Conservation (phyloP, 2,329 filamentous ascomycete genomes). For the Grosmannia clavigera region DNA sequence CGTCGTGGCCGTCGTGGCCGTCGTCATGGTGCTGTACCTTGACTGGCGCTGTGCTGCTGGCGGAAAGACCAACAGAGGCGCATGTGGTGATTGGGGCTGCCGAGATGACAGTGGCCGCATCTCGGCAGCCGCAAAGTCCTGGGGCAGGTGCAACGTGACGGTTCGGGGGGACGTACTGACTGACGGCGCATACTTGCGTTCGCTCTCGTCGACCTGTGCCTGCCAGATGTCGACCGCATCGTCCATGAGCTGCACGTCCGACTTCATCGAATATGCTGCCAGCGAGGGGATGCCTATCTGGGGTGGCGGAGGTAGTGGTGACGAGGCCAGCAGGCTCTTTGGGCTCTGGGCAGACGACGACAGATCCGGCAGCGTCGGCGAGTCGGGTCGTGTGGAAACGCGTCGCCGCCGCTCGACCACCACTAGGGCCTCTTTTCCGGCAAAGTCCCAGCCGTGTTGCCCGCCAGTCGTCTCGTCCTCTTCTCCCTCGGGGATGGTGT, state of each 20-base stretch:
- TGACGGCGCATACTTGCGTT: neutral
- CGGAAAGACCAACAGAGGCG: neutral
- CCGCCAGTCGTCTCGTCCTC: neutral
- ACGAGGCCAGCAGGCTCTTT: neutral
- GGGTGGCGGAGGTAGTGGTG: neutral
- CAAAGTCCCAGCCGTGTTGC: neutral
- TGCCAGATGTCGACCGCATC: conserved; percentile 7
- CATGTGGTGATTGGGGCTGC: neutral
- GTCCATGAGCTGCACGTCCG: conserved; percentile 1
- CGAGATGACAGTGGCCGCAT: neutral
- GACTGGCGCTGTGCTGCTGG: conserved; percentile 3
- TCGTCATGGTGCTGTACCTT: conserved; percentile 8
- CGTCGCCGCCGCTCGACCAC: conserved; percentile 8
- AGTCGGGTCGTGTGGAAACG: conserved; percentile 11
- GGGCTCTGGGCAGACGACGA: neutral
- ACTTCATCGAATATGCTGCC: neutral
- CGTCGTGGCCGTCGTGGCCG: neutral
- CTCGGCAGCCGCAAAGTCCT: neutral
- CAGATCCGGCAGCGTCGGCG: conserved; percentile 10
- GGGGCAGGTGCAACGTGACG: neutral
- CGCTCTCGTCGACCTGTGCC: neutral
- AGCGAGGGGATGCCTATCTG: neutral
- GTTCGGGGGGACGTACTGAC: neutral
- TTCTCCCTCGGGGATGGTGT: conserved; percentile 8
- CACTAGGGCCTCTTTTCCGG: neutral